Conservation (phyloP, 2,329 filamentous ascomycete species). For the Thermoascus crustaceus region DNA sequence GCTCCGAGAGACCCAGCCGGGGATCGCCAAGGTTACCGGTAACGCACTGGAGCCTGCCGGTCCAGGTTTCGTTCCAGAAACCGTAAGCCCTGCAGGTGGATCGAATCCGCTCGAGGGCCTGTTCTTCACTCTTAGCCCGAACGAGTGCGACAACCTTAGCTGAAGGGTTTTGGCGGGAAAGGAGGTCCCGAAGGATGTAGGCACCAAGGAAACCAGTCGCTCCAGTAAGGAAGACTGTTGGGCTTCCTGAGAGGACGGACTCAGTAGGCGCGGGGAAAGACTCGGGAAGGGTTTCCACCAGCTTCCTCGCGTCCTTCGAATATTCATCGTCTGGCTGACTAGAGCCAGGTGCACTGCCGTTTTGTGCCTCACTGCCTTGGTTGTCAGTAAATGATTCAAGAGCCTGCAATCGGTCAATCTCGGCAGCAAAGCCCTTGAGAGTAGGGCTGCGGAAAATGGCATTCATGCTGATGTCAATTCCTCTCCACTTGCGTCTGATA, state of each 20-base stretch:
- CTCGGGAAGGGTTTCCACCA: conserved; percentile 42
- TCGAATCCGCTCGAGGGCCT: conserved; percentile 57
- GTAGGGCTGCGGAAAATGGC: conserved; percentile 62
- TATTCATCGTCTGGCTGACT: conserved; percentile 40
- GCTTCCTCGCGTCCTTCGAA: conserved; percentile 42
- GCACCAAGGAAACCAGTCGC: conserved; percentile 85
- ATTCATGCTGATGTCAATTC: conserved; percentile 61
- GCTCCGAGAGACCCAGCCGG: conserved; percentile 61
- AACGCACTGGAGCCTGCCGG: conserved; percentile 55
- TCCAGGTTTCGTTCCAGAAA: conserved; percentile 63
- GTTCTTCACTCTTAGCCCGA: conserved; percentile 55
- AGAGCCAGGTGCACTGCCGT: conserved; percentile 20
- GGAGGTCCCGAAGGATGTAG: conserved; percentile 67
- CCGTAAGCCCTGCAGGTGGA: conserved; percentile 67
- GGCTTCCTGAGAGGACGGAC: conserved; percentile 21
- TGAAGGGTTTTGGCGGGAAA: conserved; percentile 50
- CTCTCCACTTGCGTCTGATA: conserved; percentile 53
- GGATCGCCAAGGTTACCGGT: conserved; percentile 66
- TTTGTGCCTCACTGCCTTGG: conserved; percentile 35
- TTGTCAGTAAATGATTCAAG: conserved; percentile 39
- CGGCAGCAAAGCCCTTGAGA: conserved; percentile 47
- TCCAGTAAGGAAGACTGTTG: conserved; percentile 73
- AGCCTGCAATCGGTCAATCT: conserved; percentile 46
- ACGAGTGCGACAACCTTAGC: conserved; percentile 67
- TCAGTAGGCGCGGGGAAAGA: conserved; percentile 29